Evolutionary conservation across 345 rosid species (phyloP).

Genomic region (Zanthoxylum bungeanum): DNA sequence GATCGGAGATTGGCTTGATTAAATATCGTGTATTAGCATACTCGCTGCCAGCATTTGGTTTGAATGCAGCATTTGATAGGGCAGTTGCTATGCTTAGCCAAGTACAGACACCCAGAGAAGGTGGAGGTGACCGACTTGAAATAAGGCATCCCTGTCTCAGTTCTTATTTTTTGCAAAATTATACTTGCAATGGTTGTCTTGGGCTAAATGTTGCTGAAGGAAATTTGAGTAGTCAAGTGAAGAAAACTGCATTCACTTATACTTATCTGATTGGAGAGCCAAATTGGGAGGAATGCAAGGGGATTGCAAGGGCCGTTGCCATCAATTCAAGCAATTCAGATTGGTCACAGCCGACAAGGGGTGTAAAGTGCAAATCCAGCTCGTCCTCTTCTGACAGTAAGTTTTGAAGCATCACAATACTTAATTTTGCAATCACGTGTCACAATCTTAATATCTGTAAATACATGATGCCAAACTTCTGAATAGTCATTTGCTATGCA

Average conservation of each 20-base stretch:
- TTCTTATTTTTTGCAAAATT: constrained; percentile 38
- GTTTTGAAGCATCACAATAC: constrained; percentile 5
- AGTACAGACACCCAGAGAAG: constrained; percentile 12
- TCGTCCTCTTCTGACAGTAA: constrained; percentile 29
- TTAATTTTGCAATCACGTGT: not conserved
- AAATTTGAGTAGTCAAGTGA: constrained; percentile 15
- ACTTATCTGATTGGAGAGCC: constrained; percentile 43
- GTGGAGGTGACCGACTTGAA: constrained; percentile 12
- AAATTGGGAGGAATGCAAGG: constrained; percentile 48
- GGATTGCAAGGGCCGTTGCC: constrained; percentile 45
- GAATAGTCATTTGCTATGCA: not conserved
- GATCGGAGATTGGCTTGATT: constrained; percentile 30
- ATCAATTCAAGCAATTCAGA: constrained; percentile 35
- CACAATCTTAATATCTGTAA: not conserved
- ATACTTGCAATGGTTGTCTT: constrained; percentile 35
- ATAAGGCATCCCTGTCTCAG: constrained; percentile 56
- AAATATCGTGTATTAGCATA: constrained; percentile 40
- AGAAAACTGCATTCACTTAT: constrained; percentile 1
- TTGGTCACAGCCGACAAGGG: constrained; percentile 13
- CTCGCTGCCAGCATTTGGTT: constrained; percentile 48
- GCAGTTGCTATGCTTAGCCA: constrained; percentile 37
- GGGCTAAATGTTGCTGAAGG: constrained; percentile 6
- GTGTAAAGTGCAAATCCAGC: constrained; percentile 28
- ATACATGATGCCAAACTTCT: not conserved
- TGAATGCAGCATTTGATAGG: constrained; percentile 59